A percentile compares a stretch with the other conserved stretches of the same genome.
These are phyloP conservation scores for Nigrospora sphaerica DNA, from an alignment of 2,329 filamentous ascomycete genomes.

Conservation along the genomic window DNA sequence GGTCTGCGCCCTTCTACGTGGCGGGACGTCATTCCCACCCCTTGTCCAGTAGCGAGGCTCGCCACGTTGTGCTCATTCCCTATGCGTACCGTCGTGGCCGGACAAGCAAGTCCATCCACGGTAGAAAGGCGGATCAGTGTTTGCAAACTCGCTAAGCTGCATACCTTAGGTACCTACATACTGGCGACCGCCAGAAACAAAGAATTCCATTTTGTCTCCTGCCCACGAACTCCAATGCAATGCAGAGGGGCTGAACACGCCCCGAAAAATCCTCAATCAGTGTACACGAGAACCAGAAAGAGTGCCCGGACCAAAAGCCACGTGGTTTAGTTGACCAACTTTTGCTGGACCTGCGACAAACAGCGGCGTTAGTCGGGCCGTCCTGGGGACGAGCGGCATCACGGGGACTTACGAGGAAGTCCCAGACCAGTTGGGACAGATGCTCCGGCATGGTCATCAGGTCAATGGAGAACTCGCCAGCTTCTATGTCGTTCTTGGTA, in stretches of 20 bases:
- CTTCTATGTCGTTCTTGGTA: constrained; percentile 94
- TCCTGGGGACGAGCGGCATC: neutral
- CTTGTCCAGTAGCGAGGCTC: too few relatives aligned
- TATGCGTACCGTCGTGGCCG: too few relatives aligned
- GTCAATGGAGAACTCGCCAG: constrained; percentile 97
- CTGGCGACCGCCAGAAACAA: too few relatives aligned
- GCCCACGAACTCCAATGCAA: constrained; percentile 2
- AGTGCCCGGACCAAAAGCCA: neutral
- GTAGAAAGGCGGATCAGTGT: too few relatives aligned
- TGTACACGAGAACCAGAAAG: neutral
- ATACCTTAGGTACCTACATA: too few relatives aligned
- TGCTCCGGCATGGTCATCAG: constrained; percentile 91
- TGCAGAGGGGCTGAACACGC: neutral
- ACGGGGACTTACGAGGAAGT: constrained; percentile 52
- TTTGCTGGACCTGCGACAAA: constrained; percentile 16
- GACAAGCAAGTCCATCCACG: too few relatives aligned
- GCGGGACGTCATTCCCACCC: too few relatives aligned
- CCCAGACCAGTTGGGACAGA: constrained; percentile 92
- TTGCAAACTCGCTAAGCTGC: too few relatives aligned
- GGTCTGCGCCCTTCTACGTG: too few relatives aligned
- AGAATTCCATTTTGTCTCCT: neutral
- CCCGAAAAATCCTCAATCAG: neutral
- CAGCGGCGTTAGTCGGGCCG: constrained; percentile 3
- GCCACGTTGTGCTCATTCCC: too few relatives aligned
- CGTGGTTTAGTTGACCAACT: constrained; percentile 11